phyloP scores from a whole-genome alignment of 768 basidiomycete species.

The Boletus rubropictus region DNA sequence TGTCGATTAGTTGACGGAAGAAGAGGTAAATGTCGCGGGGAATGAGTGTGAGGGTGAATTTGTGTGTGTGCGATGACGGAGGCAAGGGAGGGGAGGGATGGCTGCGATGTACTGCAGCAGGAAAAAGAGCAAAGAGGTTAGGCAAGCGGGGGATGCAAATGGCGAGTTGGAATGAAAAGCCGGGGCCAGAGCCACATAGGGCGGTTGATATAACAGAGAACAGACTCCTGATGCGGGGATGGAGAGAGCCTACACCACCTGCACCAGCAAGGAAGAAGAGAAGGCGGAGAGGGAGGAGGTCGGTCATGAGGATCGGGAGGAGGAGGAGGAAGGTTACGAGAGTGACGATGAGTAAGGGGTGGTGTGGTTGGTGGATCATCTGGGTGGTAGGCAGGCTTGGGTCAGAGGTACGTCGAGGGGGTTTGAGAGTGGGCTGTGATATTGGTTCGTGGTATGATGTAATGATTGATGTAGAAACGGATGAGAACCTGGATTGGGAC shows the following conservation, averaged over 20 bases:
- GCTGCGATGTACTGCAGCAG: not conserved
- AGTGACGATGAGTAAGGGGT: constrained; percentile 32
- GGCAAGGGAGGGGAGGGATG: not conserved
- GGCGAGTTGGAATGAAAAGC: constrained; percentile 15
- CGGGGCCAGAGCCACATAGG: constrained; percentile 12
- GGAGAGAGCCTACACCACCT: constrained; percentile 12
- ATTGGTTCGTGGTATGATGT: constrained; percentile 10
- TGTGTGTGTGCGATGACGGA: not conserved
- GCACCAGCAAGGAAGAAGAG: constrained; percentile 34
- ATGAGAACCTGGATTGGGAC: constrained; percentile 35
- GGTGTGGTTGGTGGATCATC: constrained; percentile 18
- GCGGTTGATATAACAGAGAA: constrained; percentile 3
- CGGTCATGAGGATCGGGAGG: constrained; percentile 35
- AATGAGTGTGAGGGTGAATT: constrained; percentile 13
- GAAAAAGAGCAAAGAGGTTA: not conserved
- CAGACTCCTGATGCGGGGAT: constrained; percentile 3
- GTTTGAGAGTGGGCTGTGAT: constrained; percentile 5
- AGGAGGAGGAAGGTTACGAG: constrained; percentile 40
- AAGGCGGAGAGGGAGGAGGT: constrained; percentile 44
- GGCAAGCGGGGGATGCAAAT: constrained; percentile 6
- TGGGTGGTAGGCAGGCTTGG: not conserved
- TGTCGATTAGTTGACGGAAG: constrained; percentile 42
- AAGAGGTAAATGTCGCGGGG: constrained; percentile 29
- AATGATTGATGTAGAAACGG: not conserved
- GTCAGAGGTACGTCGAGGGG: not conserved